A percentile compares a stretch with the other conserved stretches of the same genome.
phyloP scores from a whole-genome alignment of 2,329 filamentous ascomycete genomes.

The Fusarium annulatum region DNA sequence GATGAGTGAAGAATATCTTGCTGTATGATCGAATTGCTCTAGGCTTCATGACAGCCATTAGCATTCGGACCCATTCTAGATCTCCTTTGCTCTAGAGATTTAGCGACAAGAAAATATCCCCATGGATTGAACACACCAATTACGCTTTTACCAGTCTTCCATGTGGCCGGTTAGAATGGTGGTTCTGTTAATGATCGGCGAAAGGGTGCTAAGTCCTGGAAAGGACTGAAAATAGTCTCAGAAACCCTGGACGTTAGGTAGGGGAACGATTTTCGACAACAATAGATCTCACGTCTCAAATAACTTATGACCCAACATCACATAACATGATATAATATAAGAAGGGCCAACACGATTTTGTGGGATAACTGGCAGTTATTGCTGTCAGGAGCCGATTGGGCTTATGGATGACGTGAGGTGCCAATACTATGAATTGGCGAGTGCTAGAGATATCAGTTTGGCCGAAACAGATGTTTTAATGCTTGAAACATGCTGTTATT shows the following conservation, averaged over 20 bases:
- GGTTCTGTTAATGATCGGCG: neutral
- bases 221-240: neutral
- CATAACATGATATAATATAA: neutral
- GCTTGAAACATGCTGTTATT: neutral
- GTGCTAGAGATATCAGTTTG: neutral
- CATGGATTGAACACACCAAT: neutral
- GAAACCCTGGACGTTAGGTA: neutral
- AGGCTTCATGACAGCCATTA: neutral
- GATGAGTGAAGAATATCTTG: neutral
- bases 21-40: neutral
- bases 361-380: neutral
- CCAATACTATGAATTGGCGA: neutral
- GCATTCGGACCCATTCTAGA: neutral
- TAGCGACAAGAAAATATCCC: neutral
- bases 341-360: neutral
- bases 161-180: neutral
- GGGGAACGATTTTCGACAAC: neutral
- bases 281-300: neutral
- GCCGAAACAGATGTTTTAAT: neutral
- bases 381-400: neutral
- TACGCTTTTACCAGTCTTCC: neutral
- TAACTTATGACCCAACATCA: neutral
- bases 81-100: neutral
- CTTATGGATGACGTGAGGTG: neutral
- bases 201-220: neutral